These are phyloP conservation scores for Parietaria judaica DNA, from an alignment of 306 rosid species.

Conservation along the genomic window DNA sequence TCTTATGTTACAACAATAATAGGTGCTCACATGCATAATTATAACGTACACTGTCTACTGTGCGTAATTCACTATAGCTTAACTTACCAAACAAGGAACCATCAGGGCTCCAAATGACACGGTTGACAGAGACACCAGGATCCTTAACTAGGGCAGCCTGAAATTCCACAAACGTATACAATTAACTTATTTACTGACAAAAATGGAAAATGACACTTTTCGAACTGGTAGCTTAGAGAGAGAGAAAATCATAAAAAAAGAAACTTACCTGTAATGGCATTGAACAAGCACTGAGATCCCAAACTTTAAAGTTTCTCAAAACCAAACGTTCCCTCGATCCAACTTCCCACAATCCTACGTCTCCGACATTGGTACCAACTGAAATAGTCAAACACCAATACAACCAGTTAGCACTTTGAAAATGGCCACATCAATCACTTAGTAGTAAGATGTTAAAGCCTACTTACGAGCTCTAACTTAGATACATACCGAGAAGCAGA, in stretches of 20 bases:
- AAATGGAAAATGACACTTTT: no score
- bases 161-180: constrained; percentile 24
- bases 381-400: constrained; percentile 16
- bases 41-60: no score
- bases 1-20: no score
- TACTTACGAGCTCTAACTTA: constrained; percentile 5
- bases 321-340: constrained; percentile 83
- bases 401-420: constrained; percentile 12
- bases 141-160: constrained; percentile 94
- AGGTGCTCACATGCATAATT: no score
- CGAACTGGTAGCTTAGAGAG: background rate
- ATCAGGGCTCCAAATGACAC: constrained; percentile 98
- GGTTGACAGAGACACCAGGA: constrained; percentile 89
- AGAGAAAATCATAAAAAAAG: constrained; percentile 4
- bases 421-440: constrained; percentile 9
- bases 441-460: background rate
- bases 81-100: constrained; percentile 83
- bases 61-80: constrained; percentile 12
- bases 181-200: no score
- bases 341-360: constrained; percentile 95
- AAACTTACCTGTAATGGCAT: constrained; percentile 75
- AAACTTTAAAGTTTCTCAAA: constrained; percentile 77
- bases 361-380: constrained; percentile 97
- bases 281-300: constrained; percentile 89
- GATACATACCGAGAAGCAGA: constrained; percentile 73